These are phyloP conservation scores for Diaporthe humulicola DNA, from an alignment of 2,329 filamentous ascomycete species.

Conservation along the genomic window DNA sequence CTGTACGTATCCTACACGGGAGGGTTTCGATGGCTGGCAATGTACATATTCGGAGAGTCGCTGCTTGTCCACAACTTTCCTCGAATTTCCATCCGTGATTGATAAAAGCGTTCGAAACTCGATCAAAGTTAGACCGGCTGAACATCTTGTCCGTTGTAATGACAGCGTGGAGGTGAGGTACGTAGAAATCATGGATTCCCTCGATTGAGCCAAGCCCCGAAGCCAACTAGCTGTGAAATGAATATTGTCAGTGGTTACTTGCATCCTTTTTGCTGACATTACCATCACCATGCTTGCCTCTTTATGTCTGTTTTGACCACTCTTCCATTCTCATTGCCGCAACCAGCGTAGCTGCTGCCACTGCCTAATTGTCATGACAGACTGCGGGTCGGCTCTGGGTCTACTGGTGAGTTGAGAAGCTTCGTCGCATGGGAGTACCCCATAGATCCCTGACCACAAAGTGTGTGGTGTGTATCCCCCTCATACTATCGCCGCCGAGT, in stretches of 20 bases:
- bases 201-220: neutral
- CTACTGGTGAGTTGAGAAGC: too few species aligned
- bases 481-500: neutral
- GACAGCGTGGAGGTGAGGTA: neutral
- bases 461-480: rapidly evolving
- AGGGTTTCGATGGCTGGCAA: neutral
- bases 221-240: neutral
- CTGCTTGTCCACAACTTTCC: neutral
- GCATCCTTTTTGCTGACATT: neutral
- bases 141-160: neutral
- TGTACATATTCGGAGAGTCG: neutral
- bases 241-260: neutral
- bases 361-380: neutral
- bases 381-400: too few species aligned
- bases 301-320: neutral
- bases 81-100: neutral
- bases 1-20: neutral
- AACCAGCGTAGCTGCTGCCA: neutral
- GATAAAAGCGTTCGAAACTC: neutral
- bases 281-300: neutral
- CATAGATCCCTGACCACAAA: too few species aligned
- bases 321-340: too few species aligned
- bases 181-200: neutral
- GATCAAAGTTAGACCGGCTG: too few species aligned
- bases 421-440: neutral